Base-by-base conservation (phyloP, 176 grass and related monocot genomes). In the Elymus sibiricus region DNA sequence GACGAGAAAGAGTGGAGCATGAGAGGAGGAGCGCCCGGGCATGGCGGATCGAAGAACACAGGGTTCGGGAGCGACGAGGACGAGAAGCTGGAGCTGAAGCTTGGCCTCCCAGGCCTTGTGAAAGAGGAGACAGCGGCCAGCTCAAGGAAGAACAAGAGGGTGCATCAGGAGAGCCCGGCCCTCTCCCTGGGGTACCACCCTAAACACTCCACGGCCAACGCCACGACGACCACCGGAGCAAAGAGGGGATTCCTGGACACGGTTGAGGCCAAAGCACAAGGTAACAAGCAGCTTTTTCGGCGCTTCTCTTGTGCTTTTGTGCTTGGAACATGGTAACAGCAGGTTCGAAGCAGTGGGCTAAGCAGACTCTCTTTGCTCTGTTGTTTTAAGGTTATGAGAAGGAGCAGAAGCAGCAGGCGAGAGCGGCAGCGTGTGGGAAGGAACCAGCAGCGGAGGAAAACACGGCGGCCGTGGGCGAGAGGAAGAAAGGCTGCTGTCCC, bases 31-130 rank as follows among this genome's bases (percentile, higher is more conserved):
- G 66, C 65, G 53, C 42, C 71, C 5, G 43, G 22, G 15, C 16
- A 12, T 51, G 78, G 74, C 40, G 71, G 86, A 62, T 60, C 76
- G 62, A 76, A 70, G 16, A 80, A 85, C 79, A 65, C 43, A 16
- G 37, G 84, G 19, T 86, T 90, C 40, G 75, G 71, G 17, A 75
- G 64, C 34, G 76, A 94, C 21, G 94, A 93, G 51, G 97, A 97
- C 79, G 90, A 59, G 81, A 80, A 94, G 24, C 85, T 99, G 86
- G 97, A 99, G 68, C 82, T 99, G 7, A 99, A 75, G 83, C 92
- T 99, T 35, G 92, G 92, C 3, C 97, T 82, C 74, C 97, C 97
- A 39, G 97, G 97, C 83, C 66, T 85, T 51, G 9, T 26, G 38
- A n/a, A 74, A 74, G 80, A 84, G 81, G 84, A 88, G 15, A 15